phyloP scores from a whole-genome alignment of 345 rosid genomes.

The Populus davidiana region DNA sequence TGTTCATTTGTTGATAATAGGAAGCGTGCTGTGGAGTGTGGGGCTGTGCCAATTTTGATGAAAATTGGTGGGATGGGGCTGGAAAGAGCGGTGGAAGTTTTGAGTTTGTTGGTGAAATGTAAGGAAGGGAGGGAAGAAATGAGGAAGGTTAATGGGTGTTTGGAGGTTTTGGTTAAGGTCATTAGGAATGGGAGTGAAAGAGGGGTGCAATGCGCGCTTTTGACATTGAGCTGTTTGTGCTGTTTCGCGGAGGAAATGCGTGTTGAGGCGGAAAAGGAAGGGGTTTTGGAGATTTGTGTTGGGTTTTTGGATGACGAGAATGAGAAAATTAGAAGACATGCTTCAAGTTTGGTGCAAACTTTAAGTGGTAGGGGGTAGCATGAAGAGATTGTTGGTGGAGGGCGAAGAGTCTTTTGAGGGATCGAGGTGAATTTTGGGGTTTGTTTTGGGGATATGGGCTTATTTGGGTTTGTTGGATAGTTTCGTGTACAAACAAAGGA shows the following conservation, averaged over 20 bases:
- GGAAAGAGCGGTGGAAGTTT: constrained; percentile 83
- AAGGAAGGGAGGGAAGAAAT: constrained; percentile 85
- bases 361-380: constrained; percentile 37
- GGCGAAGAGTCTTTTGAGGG: constrained; percentile 6
- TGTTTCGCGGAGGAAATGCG: constrained; percentile 44
- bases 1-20: constrained; percentile 78
- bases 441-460: constrained; percentile 26
- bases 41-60: constrained; percentile 65
- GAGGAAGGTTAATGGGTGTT: constrained; percentile 50
- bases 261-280: constrained; percentile 45
- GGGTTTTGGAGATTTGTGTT: constrained; percentile 61
- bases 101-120: constrained; percentile 79
- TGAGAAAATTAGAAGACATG: constrained; percentile 78
- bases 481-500: constrained; percentile 50
- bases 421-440: constrained; percentile 41
- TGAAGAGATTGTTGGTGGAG: constrained; percentile 15
- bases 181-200: constrained; percentile 57
- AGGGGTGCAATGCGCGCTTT: constrained; percentile 70
- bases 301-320: constrained; percentile 68
- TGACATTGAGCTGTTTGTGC: constrained; percentile 66
- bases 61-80: constrained; percentile 57
- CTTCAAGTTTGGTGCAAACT: constrained; percentile 58
- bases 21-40: constrained; percentile 59
- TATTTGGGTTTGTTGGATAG: constrained; percentile 30
- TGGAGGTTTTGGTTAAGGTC: constrained; percentile 55